Conservation (phyloP, 108 stramenopile genomes). For the Stephanodiscus triporus region DNA sequence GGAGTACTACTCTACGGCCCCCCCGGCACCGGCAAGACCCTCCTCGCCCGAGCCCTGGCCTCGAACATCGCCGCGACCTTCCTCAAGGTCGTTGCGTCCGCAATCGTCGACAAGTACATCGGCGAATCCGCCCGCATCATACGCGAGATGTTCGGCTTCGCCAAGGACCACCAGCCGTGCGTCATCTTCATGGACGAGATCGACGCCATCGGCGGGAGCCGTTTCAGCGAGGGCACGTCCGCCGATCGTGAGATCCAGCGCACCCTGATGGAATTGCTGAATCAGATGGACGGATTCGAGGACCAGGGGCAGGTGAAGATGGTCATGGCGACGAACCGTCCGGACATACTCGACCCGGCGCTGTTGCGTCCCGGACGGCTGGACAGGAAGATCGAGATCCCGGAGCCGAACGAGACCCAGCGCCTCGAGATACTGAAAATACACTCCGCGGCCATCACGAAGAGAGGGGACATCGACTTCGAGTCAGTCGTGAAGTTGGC, state of each 20-base stretch:
- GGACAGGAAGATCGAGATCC: constrained; percentile 99
- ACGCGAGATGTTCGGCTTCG: constrained; percentile 80
- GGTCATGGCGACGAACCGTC: constrained; percentile 99
- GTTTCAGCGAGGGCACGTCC: constrained; percentile 96
- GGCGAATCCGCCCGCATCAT: constrained; percentile 93
- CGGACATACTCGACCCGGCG: constrained; percentile 99
- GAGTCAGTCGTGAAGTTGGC: constrained; percentile 97
- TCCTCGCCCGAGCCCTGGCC: constrained; percentile 80
- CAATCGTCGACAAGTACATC: constrained; percentile 85
- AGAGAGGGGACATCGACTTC: constrained; percentile 97
- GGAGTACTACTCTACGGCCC: constrained; percentile 86
- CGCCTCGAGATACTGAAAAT: constrained; percentile 98
- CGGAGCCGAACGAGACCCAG: constrained; percentile 97
- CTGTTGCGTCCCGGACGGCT: constrained; percentile 97
- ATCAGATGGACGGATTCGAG: constrained; percentile 99
- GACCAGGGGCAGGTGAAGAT: constrained; percentile 96
- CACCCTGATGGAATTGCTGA: constrained; percentile 98
- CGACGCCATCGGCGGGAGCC: constrained; percentile 92
- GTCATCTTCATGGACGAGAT: constrained; percentile 88
- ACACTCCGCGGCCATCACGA: constrained; percentile 92
- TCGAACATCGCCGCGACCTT: constrained; percentile 76
- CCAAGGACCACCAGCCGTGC: constrained; percentile 64
- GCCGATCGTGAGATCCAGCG: constrained; percentile 99
- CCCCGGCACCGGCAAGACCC: constrained; percentile 77
- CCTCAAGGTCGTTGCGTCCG: constrained; percentile 78